Base-by-base conservation (phyloP, 257 asterid genomes). In the Solanum chiquidenum region DNA sequence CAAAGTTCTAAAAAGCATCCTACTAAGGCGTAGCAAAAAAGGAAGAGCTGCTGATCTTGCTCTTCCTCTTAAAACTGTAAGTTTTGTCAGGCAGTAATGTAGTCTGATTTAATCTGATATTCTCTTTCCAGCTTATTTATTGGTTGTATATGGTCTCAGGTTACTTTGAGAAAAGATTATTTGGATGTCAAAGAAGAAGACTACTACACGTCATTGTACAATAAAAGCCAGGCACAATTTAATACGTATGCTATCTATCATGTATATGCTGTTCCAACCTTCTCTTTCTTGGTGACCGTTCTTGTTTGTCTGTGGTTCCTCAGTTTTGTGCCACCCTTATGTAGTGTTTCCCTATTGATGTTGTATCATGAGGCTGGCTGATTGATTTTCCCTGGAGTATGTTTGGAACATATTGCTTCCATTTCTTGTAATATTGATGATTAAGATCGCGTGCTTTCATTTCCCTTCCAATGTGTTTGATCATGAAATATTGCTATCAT, bases 21-120 rank as follows among this genome's bases (percentile, higher is more conserved):
- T 96, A 88, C 89, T 96, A 73, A 93, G 99, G 86, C 98, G 99
- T 86, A 96, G 98, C 23, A 96, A 96, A 89, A 94, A 94, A 91
- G 99, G 98, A 89, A 94, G 99, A 93, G 98, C 98, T 85, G 98
- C 99, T 90, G 99, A 96, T 89, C 97, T 96, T 83, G 98, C 99
- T 3, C 98, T 96, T 85, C 98, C 99, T 35, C 94, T 95, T 64
- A 91, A 97, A 92, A 94, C 93, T 86, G 99, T 96, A 92, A 84
- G 97, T 87, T 88, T 68, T 85, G 23, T 77, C 9, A 27, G 74
- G 44, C 87, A 23, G 72, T 79, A 38, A 52, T 87, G 49, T 42
- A 27, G 35, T 29, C n/a, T 71, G n/a, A 12, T 29, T 86, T 38
- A 69, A 86, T 86, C 34, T 86, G 33, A 49, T 71, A 72, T 42